Percentiles rank a stretch among this genome's conserved stretches.
Evolutionary conservation across 1,139 yeast species (phyloP).

Genomic region (Suhomyces atakaporum): DNA sequence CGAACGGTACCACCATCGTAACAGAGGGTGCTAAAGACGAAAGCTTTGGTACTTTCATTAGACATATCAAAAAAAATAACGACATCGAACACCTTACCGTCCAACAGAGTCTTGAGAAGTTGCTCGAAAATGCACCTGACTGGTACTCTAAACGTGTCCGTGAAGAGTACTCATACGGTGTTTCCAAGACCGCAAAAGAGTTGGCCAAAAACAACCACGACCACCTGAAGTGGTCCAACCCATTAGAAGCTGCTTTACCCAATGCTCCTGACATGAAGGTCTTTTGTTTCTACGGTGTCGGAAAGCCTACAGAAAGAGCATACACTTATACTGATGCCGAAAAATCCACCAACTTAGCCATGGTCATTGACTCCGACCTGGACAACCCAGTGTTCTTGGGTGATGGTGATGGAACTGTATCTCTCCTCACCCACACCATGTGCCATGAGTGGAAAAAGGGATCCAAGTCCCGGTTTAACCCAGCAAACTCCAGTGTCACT

Average conservation of each 20-base stretch:
- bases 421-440: conserved; percentile 75
- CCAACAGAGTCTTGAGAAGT: conserved; percentile 62
- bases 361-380: conserved; percentile 65
- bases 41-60: conserved; percentile 75
- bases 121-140: conserved; percentile 64
- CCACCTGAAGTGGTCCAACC: conserved; percentile 87
- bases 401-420: conserved; percentile 96
- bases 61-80: conserved; percentile 29
- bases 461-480: conserved; percentile 68
- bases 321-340: conserved; percentile 74
- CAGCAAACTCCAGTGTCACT: conserved; percentile 70
- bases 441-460: conserved; percentile 85
- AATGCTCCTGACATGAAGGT: conserved; percentile 90
- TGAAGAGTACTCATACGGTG: conserved; percentile 78
- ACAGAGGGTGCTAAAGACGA: conserved; percentile 40
- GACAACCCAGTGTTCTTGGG: conserved; percentile 69
- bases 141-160: conserved; percentile 71
- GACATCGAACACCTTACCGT: conserved; percentile 48
- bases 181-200: conserved; percentile 62
- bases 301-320: conserved; percentile 93
- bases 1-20: conserved; percentile 22
- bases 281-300: conserved; percentile 91
- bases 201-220: conserved; percentile 62
- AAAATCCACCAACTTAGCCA: conserved; percentile 55
- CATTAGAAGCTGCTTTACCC: conserved; percentile 88